phyloP scores from a whole-genome alignment of 306 rosid species.

The Canavalia ensiformis region DNA sequence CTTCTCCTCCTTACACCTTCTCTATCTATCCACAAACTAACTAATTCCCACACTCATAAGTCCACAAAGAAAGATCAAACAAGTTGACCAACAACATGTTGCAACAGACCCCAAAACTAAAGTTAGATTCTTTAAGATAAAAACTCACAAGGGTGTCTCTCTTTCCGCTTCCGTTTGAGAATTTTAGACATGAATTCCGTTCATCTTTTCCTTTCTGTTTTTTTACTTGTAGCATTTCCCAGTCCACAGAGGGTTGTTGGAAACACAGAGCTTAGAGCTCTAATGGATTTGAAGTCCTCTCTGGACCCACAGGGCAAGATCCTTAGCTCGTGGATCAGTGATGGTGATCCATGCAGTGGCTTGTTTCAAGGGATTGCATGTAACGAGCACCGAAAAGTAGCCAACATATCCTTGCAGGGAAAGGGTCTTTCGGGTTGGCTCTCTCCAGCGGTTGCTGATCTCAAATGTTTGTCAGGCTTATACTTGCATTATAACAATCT shows the following conservation, averaged over 20 bases:
- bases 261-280: slow-evolving; percentile 78
- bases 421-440: slow-evolving; percentile 84
- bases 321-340: slow-evolving; percentile 77
- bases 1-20: slow-evolving; percentile 4
- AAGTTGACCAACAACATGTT: slow-evolving; percentile 26
- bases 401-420: slow-evolving; percentile 85
- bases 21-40: slow-evolving; percentile 35
- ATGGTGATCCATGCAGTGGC: slow-evolving; percentile 84
- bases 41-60: slow-evolving; percentile 36
- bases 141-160: slow-evolving; percentile 46
- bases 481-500: slow-evolving; percentile 85
- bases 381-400: slow-evolving; percentile 79
- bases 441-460: slow-evolving; percentile 79
- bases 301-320: slow-evolving; percentile 80
- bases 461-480: slow-evolving; percentile 81
- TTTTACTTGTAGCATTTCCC: slow-evolving; percentile 40
- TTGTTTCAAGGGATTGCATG: slow-evolving; percentile 80
- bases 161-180: slow-evolving; percentile 26
- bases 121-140: slow-evolving; percentile 18
- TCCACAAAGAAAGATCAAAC: slow-evolving; percentile 32
- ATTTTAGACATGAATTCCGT: slow-evolving; percentile 56
- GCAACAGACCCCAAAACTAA: slow-evolving; percentile 1
- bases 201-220: slow-evolving; percentile 42
- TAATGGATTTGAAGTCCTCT: slow-evolving; percentile 78
- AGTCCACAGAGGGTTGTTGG: slow-evolving; percentile 54